Conservation (phyloP, 495 filamentous ascomycete genomes). For the Penicillium parvum region DNA sequence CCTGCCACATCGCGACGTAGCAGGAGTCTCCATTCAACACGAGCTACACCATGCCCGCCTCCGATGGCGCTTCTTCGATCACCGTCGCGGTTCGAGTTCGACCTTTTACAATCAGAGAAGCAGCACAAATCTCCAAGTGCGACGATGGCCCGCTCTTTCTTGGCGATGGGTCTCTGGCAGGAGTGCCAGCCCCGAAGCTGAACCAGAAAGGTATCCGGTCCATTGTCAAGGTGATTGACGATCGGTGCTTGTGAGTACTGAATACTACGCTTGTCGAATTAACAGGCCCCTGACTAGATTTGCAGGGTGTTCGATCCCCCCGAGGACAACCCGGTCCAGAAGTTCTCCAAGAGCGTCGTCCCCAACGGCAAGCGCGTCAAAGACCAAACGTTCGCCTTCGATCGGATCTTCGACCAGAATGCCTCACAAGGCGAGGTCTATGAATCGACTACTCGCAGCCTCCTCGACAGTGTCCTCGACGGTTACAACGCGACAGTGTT, state of each 20-base stretch:
- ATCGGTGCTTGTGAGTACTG: slow-evolving; percentile 83
- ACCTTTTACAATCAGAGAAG: slow-evolving; percentile 74
- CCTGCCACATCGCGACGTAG: slow-evolving; percentile 17
- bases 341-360: slow-evolving; percentile 77
- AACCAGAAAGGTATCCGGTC: slow-evolving; percentile 80
- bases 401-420: slow-evolving; percentile 95
- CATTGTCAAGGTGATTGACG: slow-evolving; percentile 94
- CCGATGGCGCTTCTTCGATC: slow-evolving; percentile 66
- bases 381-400: slow-evolving; percentile 96
- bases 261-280: neutral
- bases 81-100: slow-evolving; percentile 77
- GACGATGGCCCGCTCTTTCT: slow-evolving; percentile 91
- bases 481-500: slow-evolving; percentile 99
- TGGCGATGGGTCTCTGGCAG: slow-evolving; percentile 89
- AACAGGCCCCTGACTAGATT: slow-evolving; percentile 9
- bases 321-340: slow-evolving; percentile 92
- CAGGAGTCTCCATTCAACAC: slow-evolving; percentile 9
- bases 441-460: slow-evolving; percentile 81
- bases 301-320: slow-evolving; percentile 92
- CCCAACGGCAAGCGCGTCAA: slow-evolving; percentile 90
- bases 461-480: slow-evolving; percentile 92
- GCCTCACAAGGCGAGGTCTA: slow-evolving; percentile 91
- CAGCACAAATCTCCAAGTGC: slow-evolving; percentile 62
- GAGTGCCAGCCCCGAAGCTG: slow-evolving; percentile 73
- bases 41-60: slow-evolving; percentile 43